These are phyloP conservation scores for Royoungia palumana DNA, from an alignment of 768 basidiomycete genomes.

Conservation along the genomic window DNA sequence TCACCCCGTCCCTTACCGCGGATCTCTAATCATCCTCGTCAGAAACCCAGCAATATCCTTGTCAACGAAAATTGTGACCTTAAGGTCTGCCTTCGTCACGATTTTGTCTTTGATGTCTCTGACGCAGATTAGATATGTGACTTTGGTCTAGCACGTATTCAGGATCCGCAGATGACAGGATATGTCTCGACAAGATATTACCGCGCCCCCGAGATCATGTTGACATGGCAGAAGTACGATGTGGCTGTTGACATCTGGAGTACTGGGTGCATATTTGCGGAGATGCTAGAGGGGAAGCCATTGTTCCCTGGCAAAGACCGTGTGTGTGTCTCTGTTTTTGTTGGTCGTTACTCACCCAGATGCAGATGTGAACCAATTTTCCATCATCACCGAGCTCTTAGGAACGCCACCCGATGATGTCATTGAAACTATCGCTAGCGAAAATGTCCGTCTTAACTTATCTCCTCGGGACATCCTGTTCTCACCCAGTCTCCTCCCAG, in stretches of 20 bases:
- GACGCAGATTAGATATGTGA: slow-evolving; percentile 78
- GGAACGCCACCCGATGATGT: slow-evolving; percentile 99
- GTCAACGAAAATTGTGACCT: slow-evolving; percentile 99
- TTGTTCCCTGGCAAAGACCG: slow-evolving; percentile 99
- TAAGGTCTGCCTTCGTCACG: slow-evolving; percentile 54
- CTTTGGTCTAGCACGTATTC: slow-evolving; percentile 96
- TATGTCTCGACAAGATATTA: slow-evolving; percentile 99
- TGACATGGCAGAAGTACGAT: slow-evolving; percentile 99
- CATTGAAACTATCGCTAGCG: slow-evolving; percentile 96
- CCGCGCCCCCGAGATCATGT: slow-evolving; percentile 99
- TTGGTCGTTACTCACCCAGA: not conserved
- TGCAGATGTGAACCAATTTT: slow-evolving; percentile 98
- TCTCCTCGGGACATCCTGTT: not conserved
- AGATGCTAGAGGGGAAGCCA: slow-evolving; percentile 99
- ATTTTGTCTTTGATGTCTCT: not conserved
- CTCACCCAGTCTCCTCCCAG: slow-evolving; percentile 39
- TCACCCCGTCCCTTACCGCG: not conserved
- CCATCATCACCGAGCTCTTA: slow-evolving; percentile 96
- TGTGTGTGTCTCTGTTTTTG: slow-evolving; percentile 44
- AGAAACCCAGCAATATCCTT: slow-evolving; percentile 99
- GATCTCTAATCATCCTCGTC: not conserved
- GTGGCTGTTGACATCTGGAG: slow-evolving; percentile 99
- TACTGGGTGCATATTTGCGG: slow-evolving; percentile 98
- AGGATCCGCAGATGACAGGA: slow-evolving; percentile 99
- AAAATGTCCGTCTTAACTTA: slow-evolving; percentile 70